phyloP scores from a whole-genome alignment of 2,329 filamentous ascomycete species.

The Ascochyta koolunga region DNA sequence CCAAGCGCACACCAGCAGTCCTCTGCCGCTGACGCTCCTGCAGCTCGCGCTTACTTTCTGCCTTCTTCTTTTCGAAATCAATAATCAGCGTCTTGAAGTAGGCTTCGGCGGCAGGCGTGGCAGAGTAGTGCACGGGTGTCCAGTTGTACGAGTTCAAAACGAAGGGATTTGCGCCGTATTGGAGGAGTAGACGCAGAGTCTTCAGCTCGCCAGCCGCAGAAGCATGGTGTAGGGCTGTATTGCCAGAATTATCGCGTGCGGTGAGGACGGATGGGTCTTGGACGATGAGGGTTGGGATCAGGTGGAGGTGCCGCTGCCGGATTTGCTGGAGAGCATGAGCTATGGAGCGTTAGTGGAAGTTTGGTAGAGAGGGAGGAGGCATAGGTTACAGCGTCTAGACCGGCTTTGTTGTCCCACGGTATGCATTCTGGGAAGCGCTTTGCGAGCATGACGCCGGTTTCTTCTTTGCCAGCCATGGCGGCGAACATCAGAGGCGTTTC shows the following conservation, averaged over 20 bases:
- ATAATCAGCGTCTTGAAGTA: conserved; percentile 79
- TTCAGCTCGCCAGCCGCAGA: conserved; percentile 81
- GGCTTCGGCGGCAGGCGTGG: conserved; percentile 81
- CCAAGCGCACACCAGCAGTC: conserved; percentile 43
- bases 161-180: conserved; percentile 77
- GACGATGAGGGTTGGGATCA: conserved; percentile 48
- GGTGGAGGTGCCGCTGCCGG: conserved; percentile 51
- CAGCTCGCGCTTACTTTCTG: conserved; percentile 47
- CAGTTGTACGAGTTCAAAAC: conserved; percentile 77
- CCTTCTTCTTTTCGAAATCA: conserved; percentile 70
- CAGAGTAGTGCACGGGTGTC: conserved; percentile 82
- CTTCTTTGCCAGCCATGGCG: conserved; percentile 70
- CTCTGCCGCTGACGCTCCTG: conserved; percentile 41
- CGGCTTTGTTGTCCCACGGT: conserved; percentile 67
- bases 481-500: conserved; percentile 85
- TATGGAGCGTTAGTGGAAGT: conserved; percentile 19
- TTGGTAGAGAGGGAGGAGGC: background rate
- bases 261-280: conserved; percentile 37
- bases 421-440: conserved; percentile 68
- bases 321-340: conserved; percentile 49
- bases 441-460: conserved; percentile 74
- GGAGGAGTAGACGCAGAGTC: conserved; percentile 75
- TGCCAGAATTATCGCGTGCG: conserved; percentile 70
- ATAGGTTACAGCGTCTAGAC: conserved; percentile 68
- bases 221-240: conserved; percentile 86